Conservation (phyloP, 2,329 filamentous ascomycete species). For the Colletotrichum sp. region DNA sequence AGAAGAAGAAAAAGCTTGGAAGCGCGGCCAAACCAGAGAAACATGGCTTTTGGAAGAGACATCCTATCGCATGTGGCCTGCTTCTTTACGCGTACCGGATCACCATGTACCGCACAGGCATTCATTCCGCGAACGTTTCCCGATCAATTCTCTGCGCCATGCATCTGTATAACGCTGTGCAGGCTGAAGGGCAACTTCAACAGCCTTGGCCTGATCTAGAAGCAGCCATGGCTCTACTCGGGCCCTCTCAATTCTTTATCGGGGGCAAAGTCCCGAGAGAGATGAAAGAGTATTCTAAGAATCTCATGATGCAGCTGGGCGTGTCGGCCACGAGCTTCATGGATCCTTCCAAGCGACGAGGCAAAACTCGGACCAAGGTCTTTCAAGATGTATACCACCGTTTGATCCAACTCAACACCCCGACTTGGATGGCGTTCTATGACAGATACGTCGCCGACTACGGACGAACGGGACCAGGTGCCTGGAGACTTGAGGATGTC, state of each 20-base stretch:
- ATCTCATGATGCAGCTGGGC: conserved; percentile 43
- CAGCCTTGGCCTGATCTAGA: conserved; percentile 46
- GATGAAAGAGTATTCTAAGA: conserved; percentile 24
- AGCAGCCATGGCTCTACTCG: conserved; percentile 31
- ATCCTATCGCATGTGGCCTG: conserved; percentile 19
- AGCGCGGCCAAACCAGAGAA: background rate
- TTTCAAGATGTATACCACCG: conserved; percentile 28
- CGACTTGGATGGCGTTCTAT: conserved; percentile 41
- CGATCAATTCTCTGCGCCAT: conserved; percentile 39
- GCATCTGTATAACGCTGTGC: conserved; percentile 48
- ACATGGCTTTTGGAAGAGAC: background rate
- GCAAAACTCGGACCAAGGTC: background rate
- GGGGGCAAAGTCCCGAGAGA: conserved; percentile 27
- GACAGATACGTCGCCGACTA: conserved; percentile 31
- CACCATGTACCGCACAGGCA: conserved; percentile 33
- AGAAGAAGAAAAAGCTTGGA: background rate
- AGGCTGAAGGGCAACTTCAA: conserved; percentile 29
- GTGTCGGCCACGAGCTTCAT: conserved; percentile 33
- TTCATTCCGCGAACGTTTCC: conserved; percentile 40
- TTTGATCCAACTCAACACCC: conserved; percentile 30
- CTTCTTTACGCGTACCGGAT: conserved; percentile 39
- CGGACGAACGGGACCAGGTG: background rate
- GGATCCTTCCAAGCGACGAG: conserved; percentile 20
- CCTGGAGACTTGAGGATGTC: conserved; percentile 39
- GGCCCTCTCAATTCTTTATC: conserved; percentile 37